Percentiles rank a stretch among this genome's conserved stretches.
Conservation (phyloP, 2,329 filamentous ascomycete genomes). For the Dactylellina haptotyla region DNA sequence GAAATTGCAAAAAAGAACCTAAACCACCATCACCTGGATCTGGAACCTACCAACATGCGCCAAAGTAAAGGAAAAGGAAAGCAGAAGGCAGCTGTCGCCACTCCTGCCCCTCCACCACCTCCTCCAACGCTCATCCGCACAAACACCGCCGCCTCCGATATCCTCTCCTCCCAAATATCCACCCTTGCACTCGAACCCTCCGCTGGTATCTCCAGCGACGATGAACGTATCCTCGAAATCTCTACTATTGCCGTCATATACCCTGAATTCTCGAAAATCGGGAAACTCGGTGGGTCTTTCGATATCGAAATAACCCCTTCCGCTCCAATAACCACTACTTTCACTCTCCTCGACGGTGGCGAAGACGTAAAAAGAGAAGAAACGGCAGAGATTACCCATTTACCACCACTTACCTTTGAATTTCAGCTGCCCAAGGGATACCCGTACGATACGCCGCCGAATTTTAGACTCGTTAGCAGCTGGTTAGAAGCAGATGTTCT, state of each 20-base stretch:
- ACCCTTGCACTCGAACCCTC: conserved; percentile 36
- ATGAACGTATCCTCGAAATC: conserved; percentile 70
- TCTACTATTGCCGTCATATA: conserved; percentile 72
- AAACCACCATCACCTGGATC: neutral
- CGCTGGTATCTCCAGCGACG: conserved; percentile 60
- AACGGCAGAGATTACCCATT: conserved; percentile 61
- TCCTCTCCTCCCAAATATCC: conserved; percentile 39
- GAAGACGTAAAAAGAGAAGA: conserved; percentile 58
- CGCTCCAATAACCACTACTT: conserved; percentile 52
- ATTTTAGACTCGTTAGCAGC: conserved; percentile 66
- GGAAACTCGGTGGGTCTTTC: conserved; percentile 65
- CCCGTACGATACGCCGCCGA: conserved; percentile 67
- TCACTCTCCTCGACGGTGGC: conserved; percentile 68
- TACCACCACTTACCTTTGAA: conserved; percentile 69
- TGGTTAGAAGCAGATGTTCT: conserved; percentile 69
- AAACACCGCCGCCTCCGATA: conserved; percentile 28
- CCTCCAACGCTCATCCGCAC: conserved; percentile 4
- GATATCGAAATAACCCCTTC: conserved; percentile 56
- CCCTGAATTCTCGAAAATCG: conserved; percentile 71
- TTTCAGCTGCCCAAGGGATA: conserved; percentile 70
- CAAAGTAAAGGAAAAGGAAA: conserved; percentile 50
- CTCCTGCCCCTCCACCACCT: conserved; percentile 4
- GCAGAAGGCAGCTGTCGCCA: conserved; percentile 21
- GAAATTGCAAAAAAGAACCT: neutral
- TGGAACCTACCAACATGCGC: conserved; percentile 24